Base-by-base conservation (phyloP, 2,329 filamentous ascomycete genomes). In the Penicillium vulpinum region DNA sequence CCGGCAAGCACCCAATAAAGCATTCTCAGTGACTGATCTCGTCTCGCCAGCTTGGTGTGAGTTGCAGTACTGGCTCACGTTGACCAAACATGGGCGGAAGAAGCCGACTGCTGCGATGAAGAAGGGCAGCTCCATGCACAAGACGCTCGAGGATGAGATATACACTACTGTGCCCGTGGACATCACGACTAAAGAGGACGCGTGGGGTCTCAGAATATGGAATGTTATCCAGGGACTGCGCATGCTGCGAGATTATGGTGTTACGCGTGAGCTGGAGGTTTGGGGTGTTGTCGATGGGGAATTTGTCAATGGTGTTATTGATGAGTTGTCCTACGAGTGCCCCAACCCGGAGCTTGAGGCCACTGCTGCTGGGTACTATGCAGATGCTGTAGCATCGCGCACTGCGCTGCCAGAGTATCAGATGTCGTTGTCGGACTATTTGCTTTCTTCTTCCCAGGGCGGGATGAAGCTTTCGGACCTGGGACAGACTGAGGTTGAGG, bases 31-130 rank as follows among this genome's bases (percentile, higher is more conserved):
- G 1, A 92, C 90, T 2, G 94, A 99, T 73, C 77, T 97, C 24
- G 86, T 92, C 0, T 89, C 91, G 1, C 92, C 92, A 2, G 88
- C 92, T 8, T 99, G 94, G 94, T 99, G 94, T 73, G 93, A 99
- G 74, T 74, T 97, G 57, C 92, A 97, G 72, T 95, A 96, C 68
- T 92, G 87, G 80, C 97, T 95, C 75, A 90, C 86, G 0, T 81
- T 99, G 53, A 90, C 87, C 3, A 87, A 85, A 53, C 85, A 88
- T 68, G 94, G 93, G 0, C 85, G 84, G 56, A 92, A 89, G 70
- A 88, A 84, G 52, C 81, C 81, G 33, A 97, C 92, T 0, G 75
- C 83, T 2, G 91, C 91, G 0, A 99, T 99, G 94, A 88, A 87
- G 70, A 83, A 85, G 51, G 94, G 94, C 0, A 88, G 85, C 36